Evolutionary conservation across 495 filamentous ascomycete species (phyloP).

Genomic region (Jackrogersella minutella): DNA sequence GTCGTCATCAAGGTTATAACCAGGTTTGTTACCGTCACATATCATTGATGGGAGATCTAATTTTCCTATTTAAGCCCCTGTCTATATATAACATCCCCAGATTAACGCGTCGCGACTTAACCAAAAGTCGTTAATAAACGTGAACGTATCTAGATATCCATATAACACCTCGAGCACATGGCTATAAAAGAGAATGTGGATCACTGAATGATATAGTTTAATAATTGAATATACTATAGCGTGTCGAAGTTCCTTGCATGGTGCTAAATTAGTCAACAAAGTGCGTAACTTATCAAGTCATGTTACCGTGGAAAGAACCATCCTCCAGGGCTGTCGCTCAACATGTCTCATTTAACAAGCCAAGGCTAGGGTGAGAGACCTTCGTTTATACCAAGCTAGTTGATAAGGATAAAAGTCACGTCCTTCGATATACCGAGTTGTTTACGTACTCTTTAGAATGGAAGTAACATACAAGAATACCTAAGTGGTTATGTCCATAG

Average conservation of each 20-base stretch:
- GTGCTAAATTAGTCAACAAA: too few relatives aligned
- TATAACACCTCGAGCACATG: neutral
- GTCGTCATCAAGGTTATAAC: neutral
- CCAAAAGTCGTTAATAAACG: neutral
- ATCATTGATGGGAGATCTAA: neutral
- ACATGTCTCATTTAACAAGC: neutral
- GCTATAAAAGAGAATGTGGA: neutral
- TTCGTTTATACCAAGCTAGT: neutral
- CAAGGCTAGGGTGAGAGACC: neutral
- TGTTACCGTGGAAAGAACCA: neutral
- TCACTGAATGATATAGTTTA: too few relatives aligned
- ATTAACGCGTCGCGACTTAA: neutral
- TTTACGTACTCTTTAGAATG: too few relatives aligned
- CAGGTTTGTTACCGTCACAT: neutral
- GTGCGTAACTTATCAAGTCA: too few relatives aligned
- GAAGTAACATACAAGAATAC: too few relatives aligned
- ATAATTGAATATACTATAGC: too few relatives aligned
- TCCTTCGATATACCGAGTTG: too few relatives aligned
- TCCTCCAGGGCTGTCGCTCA: neutral
- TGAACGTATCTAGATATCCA: neutral
- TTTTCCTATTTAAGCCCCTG: neutral
- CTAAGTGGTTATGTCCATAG: neutral
- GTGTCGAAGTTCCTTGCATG: too few relatives aligned
- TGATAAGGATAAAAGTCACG: neutral
- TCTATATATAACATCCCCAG: neutral